Percentiles rank a stretch among this genome's conserved stretches.
phyloP scores from a whole-genome alignment of 768 basidiomycete genomes.

The Psilocybe subaeruginosa region DNA sequence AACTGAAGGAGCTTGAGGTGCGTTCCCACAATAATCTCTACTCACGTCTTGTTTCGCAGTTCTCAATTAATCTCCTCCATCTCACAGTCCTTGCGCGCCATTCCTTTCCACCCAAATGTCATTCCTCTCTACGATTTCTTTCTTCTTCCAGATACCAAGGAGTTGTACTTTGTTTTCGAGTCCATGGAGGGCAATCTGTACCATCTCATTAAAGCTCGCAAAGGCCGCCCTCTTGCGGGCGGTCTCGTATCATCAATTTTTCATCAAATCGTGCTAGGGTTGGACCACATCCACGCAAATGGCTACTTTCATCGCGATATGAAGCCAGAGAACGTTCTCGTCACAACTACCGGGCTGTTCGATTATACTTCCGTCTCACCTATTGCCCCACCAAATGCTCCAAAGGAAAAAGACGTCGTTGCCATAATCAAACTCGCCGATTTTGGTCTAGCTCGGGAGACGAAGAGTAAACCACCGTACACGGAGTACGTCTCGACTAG shows the following conservation, averaged over 20 bases:
- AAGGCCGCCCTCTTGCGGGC: conserved; percentile 93
- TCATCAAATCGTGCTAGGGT: conserved; percentile 86
- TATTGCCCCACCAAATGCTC: conserved; percentile 58
- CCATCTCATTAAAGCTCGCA: conserved; percentile 97
- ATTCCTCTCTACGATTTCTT: conserved; percentile 99
- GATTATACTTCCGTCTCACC: conserved; percentile 89
- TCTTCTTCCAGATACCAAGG: conserved; percentile 92
- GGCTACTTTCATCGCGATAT: conserved; percentile 99
- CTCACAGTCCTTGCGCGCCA: conserved; percentile 85
- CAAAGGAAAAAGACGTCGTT: conserved; percentile 90
- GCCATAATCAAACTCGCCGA: conserved; percentile 98
- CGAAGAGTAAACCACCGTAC: conserved; percentile 86
- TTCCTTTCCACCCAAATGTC: conserved; percentile 95
- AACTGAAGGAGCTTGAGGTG: conserved; percentile 94
- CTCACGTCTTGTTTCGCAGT: conserved; percentile 18
- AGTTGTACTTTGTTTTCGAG: conserved; percentile 99
- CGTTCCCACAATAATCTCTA: conserved; percentile 28
- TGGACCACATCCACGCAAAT: conserved; percentile 88
- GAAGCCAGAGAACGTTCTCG: conserved; percentile 99
- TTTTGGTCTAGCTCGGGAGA: conserved; percentile 95
- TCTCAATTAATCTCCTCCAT: conserved; percentile 6
- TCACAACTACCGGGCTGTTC: conserved; percentile 94
- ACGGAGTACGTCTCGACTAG: conserved; percentile 99
- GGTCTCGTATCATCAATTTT: conserved; percentile 96
- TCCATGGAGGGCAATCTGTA: conserved; percentile 99